Percentiles rank a stretch among this genome's conserved stretches.
Conservation (phyloP, 2,329 filamentous ascomycete species). For the Mycogone perniciosa region DNA sequence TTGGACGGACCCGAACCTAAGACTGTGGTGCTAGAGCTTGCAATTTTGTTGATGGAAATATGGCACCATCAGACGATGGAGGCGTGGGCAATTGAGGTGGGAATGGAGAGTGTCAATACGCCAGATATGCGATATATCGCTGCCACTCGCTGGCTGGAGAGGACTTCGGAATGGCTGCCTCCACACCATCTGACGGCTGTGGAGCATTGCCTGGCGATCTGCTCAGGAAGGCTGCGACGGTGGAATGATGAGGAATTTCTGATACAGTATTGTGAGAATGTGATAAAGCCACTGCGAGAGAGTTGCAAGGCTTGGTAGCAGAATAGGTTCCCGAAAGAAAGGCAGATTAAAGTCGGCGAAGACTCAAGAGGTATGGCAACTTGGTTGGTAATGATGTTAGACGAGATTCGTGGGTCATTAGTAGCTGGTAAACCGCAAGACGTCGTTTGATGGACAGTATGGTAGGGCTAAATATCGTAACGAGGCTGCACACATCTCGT, state of each 20-base stretch:
- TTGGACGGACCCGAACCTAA: constrained; percentile 1
- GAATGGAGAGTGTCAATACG: background rate
- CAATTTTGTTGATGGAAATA: constrained; percentile 2
- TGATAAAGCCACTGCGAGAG: constrained; percentile 4
- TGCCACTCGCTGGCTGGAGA: background rate
- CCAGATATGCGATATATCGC: background rate
- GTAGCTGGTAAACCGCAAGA: too few relatives aligned
- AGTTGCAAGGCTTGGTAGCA: background rate
- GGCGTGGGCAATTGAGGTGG: background rate
- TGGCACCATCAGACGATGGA: constrained; percentile 3
- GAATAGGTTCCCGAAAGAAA: background rate
- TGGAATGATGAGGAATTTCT: constrained; percentile 1
- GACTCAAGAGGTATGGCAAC: too few relatives aligned
- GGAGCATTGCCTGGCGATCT: background rate
- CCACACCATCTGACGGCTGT: background rate
- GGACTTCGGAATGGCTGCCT: background rate
- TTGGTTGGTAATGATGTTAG: too few relatives aligned
- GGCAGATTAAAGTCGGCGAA: too few relatives aligned
- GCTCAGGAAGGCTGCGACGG: background rate
- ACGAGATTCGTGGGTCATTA: too few relatives aligned
- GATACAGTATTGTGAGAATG: constrained; percentile 1
- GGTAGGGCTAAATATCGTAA: too few relatives aligned
- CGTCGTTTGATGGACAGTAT: too few relatives aligned
- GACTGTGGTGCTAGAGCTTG: constrained; percentile 1
- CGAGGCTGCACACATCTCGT: too few relatives aligned